Base-by-base conservation (phyloP, 768 basidiomycete species). In the Auricularia auricula-judae region DNA sequence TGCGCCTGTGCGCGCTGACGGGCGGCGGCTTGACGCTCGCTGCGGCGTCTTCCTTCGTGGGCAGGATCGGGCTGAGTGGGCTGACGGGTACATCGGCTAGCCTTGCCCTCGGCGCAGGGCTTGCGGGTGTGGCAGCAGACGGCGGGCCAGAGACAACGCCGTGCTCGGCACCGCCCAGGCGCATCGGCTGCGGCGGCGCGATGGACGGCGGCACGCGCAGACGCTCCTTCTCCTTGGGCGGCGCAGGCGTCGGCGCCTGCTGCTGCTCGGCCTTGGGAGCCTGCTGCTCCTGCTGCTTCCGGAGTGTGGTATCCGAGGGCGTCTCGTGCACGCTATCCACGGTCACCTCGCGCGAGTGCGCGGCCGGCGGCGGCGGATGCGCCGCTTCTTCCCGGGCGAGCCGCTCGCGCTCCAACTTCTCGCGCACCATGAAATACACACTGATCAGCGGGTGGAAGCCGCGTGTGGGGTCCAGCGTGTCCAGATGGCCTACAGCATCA, bases 381-480 rank as follows among this genome's bases (percentile, higher is more conserved):
- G 14, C 18, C 16, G 4, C 47, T 18, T 51, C 11, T 18, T 51
- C 47, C 21, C 47, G 47, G 18, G 47, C 47, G 47, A 21, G 90
- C 62, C 84, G 82, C 70, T 99, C 97, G 63, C 97, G 80, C 72
- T 98, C 94, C 71, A 94, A 80, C 81, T 98, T 98, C 79, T 99
- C 97, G 63, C 92, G 81, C 4, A 95, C 91, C 21, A 99, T 85
- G 77, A 86, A 98, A 74, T 99, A 99, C 77, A 99, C 98, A 35
- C 93, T 93, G 58, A 98, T 82, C 29, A 99, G 81, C 0, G 93
- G 95, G 72, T 98, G 93, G 78, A 93, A 99, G 1, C 94, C 97
- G 63, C 84, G 79, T 12, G 93, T 96, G 4, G 96, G 96, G 71
- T 99, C 96, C 36, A 75, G 68, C 47, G 47, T 12, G 11, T 51